Percentiles rank a stretch among this genome's conserved stretches.
phyloP scores from a whole-genome alignment of 2,329 filamentous ascomycete genomes.

The Verticillium nonalfalfae region DNA sequence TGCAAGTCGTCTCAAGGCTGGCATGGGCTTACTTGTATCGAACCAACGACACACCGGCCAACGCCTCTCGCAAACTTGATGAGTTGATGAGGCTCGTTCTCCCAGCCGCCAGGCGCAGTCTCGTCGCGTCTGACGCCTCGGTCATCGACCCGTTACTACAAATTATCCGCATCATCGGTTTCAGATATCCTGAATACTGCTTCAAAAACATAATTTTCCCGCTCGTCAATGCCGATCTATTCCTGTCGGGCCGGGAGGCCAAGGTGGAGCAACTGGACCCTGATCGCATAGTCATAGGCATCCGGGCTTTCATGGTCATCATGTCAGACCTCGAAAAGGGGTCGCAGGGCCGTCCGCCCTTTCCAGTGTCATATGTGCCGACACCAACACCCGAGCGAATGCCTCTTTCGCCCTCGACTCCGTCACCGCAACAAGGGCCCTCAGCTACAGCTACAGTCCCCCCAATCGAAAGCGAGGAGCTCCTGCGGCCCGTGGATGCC shows the following conservation, averaged over 20 bases:
- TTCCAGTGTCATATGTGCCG: conserved; percentile 61
- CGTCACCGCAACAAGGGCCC: conserved; percentile 24
- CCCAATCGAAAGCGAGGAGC: conserved; percentile 48
- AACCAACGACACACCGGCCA: conserved; percentile 62
- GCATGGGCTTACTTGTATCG: conserved; percentile 95
- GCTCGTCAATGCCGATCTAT: conserved; percentile 86
- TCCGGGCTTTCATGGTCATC: conserved; percentile 85
- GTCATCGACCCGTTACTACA: conserved; percentile 88
- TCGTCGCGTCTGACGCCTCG: conserved; percentile 75
- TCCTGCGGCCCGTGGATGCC: conserved; percentile 59
- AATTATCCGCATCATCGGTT: conserved; percentile 89
- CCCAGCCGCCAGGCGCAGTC: conserved; percentile 70
- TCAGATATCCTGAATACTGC: conserved; percentile 88
- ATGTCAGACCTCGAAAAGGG: conserved; percentile 89
- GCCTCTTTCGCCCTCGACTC: conserved; percentile 43
- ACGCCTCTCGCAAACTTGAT: conserved; percentile 73
- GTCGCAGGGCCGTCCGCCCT: conserved; percentile 70
- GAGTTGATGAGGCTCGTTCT: conserved; percentile 83
- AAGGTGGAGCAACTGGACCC: conserved; percentile 91
- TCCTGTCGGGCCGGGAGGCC: conserved; percentile 67
- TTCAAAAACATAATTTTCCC: conserved; percentile 93
- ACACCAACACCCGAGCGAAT: conserved; percentile 32
- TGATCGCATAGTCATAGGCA: conserved; percentile 95
- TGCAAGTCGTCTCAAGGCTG: conserved; percentile 84
- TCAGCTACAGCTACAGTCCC: conserved; percentile 16